phyloP scores from a whole-genome alignment of 2,329 filamentous ascomycete species.

The Phialophora macrospora region DNA sequence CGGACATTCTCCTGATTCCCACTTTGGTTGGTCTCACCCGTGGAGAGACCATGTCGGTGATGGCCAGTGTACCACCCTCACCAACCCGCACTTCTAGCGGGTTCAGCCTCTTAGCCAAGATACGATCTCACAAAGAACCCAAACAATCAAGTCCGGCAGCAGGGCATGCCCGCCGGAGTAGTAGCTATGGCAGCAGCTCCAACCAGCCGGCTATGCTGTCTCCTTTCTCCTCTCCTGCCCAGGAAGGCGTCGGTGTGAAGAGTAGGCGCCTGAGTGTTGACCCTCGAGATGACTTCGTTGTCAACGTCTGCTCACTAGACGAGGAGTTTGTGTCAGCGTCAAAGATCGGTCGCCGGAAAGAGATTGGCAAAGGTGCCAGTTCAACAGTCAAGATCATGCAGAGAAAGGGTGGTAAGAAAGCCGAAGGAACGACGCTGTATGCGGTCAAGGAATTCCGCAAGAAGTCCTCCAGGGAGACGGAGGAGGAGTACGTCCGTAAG shows the following conservation, averaged over 20 bases:
- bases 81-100: constrained; percentile 29
- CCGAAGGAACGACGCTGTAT: constrained; percentile 62
- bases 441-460: constrained; percentile 88
- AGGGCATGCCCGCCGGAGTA: constrained; percentile 19
- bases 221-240: constrained; percentile 61
- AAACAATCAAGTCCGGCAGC: constrained; percentile 23
- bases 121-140: constrained; percentile 32
- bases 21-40: not conserved
- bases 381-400: constrained; percentile 82
- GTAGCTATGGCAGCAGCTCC: constrained; percentile 27
- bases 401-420: constrained; percentile 64
- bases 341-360: constrained; percentile 73
- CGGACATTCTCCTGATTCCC: not conserved
- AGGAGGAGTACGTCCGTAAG: constrained; percentile 80
- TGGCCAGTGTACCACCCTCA: constrained; percentile 23
- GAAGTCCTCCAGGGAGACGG: constrained; percentile 70
- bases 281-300: constrained; percentile 73
- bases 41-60: constrained; percentile 16
- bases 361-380: constrained; percentile 80
- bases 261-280: constrained; percentile 76
- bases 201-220: constrained; percentile 20
- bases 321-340: constrained; percentile 73
- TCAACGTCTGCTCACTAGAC: constrained; percentile 71
- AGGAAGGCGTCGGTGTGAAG: constrained; percentile 75
- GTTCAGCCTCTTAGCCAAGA: constrained; percentile 32